phyloP scores from a whole-genome alignment of 2,329 filamentous ascomycete genomes.

The Botrytis hyacinthi region DNA sequence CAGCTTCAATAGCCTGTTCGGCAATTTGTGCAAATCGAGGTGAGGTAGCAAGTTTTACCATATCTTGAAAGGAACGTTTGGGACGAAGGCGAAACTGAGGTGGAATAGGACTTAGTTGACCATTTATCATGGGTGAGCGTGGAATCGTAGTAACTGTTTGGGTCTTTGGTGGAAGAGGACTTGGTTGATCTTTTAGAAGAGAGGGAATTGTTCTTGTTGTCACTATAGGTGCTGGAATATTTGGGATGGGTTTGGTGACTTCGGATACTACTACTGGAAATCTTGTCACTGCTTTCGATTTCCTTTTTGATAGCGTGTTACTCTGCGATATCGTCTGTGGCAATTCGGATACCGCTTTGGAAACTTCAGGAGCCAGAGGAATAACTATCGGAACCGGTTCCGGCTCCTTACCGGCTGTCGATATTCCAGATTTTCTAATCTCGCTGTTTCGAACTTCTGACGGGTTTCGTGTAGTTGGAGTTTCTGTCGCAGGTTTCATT shows the following conservation, averaged over 20 bases:
- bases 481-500: neutral
- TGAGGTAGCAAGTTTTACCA: constrained; percentile 1
- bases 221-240: neutral
- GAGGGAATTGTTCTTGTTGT: neutral
- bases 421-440: neutral
- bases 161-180: neutral
- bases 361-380: neutral
- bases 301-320: neutral
- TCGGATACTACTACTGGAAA: neutral
- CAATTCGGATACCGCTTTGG: neutral
- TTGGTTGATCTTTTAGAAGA: neutral
- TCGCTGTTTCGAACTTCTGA: neutral
- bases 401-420: neutral
- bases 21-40: constrained; percentile 13
- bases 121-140: constrained; percentile 4
- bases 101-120: neutral
- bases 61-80: constrained; percentile 18
- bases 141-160: neutral
- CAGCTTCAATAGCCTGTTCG: constrained; percentile 20
- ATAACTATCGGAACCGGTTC: neutral
- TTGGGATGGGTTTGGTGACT: neutral
- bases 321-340: neutral
- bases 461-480: neutral
- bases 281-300: neutral
- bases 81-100: constrained; percentile 8